phyloP scores from a whole-genome alignment of 2,329 filamentous ascomycete species.

The Aureobasidium namibiae region DNA sequence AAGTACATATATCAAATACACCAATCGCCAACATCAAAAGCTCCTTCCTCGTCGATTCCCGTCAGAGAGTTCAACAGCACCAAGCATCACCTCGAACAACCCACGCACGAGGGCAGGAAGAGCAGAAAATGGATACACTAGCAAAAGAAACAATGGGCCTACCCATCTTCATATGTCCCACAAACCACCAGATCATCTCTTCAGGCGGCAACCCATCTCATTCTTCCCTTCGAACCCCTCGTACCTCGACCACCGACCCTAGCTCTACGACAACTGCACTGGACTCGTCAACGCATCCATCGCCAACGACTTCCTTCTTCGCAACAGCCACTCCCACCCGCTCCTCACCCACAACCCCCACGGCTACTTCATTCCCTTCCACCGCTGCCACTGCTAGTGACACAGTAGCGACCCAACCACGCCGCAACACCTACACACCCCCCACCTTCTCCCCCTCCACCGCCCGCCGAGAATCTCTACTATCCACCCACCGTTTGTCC shows the following conservation, averaged over 20 bases:
- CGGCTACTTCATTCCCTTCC: background rate
- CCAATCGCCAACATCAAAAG: no score
- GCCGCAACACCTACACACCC: background rate
- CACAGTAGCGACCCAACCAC: background rate
- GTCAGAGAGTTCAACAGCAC: no score
- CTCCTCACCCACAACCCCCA: background rate
- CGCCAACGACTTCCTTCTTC: background rate
- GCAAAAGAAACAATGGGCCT: conserved; percentile 9
- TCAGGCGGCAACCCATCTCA: background rate
- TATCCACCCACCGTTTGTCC: background rate
- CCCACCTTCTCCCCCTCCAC: background rate
- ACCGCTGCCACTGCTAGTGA: background rate
- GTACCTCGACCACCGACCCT: background rate
- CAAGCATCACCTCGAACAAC: no score
- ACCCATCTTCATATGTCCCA: background rate
- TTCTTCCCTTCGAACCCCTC: background rate
- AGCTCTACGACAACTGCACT: background rate
- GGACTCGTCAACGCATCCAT: background rate
- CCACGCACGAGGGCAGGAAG: background rate
- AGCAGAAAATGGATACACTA: background rate
- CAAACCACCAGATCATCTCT: background rate
- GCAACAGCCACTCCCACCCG: background rate
- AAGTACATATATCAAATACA: no score
- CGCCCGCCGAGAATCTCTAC: background rate
- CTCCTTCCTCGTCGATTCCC: no score